Percentiles rank a stretch among this genome's conserved stretches.
phyloP scores from a whole-genome alignment of 345 rosid genomes.

The Gossypium australe region DNA sequence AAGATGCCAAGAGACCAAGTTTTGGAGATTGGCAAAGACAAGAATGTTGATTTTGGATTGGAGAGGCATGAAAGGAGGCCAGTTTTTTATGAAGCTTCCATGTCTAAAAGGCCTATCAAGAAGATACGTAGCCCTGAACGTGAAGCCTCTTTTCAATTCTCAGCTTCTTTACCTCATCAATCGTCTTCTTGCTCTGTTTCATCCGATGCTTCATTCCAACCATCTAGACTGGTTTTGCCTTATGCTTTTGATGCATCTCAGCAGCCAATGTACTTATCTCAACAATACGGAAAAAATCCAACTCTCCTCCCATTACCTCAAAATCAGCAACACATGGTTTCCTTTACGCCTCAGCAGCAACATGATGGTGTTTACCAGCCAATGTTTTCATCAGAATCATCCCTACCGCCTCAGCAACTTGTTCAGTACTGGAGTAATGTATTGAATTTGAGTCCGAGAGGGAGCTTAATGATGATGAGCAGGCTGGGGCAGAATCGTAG shows the following conservation, averaged over 20 bases:
- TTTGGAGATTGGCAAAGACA: conserved; percentile 44
- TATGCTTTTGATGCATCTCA: conserved; percentile 46
- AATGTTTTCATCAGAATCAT: conserved; percentile 25
- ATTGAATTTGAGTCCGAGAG: conserved; percentile 65
- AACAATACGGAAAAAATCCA: conserved; percentile 6
- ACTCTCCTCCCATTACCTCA: conserved; percentile 27
- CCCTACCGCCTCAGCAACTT: conserved; percentile 38
- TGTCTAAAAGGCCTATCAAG: conserved; percentile 52
- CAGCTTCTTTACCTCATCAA: conserved; percentile 17
- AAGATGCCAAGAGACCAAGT: conserved; percentile 26
- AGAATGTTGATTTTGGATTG: conserved; percentile 18
- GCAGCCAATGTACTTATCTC: conserved; percentile 35
- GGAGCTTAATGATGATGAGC: conserved; percentile 76
- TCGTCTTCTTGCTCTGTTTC: conserved; percentile 13
- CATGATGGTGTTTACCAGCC: conserved; percentile 30
- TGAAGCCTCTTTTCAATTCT: conserved; percentile 17
- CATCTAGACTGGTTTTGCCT: conserved; percentile 46
- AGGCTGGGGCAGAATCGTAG: conserved; percentile 55
- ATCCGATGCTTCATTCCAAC: not conserved
- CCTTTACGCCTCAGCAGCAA: conserved; percentile 45
- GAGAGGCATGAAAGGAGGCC: conserved; percentile 50
- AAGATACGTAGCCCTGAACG: conserved; percentile 64
- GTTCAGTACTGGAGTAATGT: conserved; percentile 60
- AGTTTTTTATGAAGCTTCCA: conserved; percentile 49
- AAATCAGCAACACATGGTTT: conserved; percentile 63